Evolutionary conservation across 1,139 yeast genomes (phyloP).

Genomic region (Geotrichum reessii): DNA sequence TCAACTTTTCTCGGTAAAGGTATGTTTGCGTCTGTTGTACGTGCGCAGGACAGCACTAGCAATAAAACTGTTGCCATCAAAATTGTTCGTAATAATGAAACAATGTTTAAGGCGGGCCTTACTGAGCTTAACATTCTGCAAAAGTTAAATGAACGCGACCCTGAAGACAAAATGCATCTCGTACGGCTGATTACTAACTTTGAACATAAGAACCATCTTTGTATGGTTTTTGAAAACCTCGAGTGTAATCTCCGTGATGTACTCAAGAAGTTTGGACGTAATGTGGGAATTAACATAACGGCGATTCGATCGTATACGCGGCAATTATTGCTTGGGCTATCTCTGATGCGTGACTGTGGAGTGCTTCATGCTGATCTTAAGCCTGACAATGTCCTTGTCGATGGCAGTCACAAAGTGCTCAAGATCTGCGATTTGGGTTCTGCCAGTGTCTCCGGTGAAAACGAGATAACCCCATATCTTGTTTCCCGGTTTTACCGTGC

Average conservation of each 20-base stretch:
- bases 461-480: constrained; percentile 80
- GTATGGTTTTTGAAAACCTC: constrained; percentile 76
- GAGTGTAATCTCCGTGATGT: constrained; percentile 78
- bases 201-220: constrained; percentile 80
- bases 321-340: constrained; percentile 72
- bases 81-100: constrained; percentile 48
- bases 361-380: constrained; percentile 83
- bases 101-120: constrained; percentile 56
- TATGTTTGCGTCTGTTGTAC: constrained; percentile 41
- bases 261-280: constrained; percentile 67
- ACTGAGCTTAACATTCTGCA: constrained; percentile 72
- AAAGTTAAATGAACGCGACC: constrained; percentile 65
- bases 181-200: constrained; percentile 71
- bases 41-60: constrained; percentile 28
- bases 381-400: constrained; percentile 79
- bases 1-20: constrained; percentile 92
- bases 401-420: constrained; percentile 74
- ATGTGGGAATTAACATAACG: constrained; percentile 54
- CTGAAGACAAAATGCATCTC: constrained; percentile 57
- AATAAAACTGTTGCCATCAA: constrained; percentile 69
- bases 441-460: constrained; percentile 71
- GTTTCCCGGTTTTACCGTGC: constrained; percentile 87
- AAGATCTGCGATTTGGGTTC: constrained; percentile 88
- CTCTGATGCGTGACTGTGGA: constrained; percentile 69
- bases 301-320: constrained; percentile 80